Conservation (phyloP, 78 protist genomes). For the Dictyostelium brefeldianum region DNA sequence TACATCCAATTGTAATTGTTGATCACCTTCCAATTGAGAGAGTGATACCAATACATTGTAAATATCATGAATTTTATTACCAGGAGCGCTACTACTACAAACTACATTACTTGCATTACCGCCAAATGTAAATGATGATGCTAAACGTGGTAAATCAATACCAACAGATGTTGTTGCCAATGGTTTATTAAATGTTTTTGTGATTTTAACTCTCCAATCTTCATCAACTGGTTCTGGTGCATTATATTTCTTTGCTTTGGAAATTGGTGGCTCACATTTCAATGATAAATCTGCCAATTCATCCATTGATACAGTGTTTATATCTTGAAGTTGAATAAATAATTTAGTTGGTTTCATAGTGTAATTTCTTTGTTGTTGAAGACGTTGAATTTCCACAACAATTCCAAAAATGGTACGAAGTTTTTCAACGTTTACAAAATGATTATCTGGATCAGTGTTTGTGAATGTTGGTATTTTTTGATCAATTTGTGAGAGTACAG, state of each 20-base stretch:
- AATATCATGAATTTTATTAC: conserved; percentile 50
- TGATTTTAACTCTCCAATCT: conserved; percentile 61
- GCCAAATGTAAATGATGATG: conserved; percentile 23
- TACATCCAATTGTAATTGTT: neutral
- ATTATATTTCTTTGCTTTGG: conserved; percentile 36
- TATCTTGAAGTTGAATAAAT: conserved; percentile 66
- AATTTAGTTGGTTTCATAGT: conserved; percentile 53
- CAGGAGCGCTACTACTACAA: neutral
- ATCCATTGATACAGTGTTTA: conserved; percentile 34
- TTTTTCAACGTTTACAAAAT: conserved; percentile 53
- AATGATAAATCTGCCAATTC: conserved; percentile 66
- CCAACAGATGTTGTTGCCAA: conserved; percentile 48
- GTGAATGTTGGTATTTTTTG: conserved; percentile 47
- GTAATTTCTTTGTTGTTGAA: conserved; percentile 55
- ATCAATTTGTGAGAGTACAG: conserved; percentile 43
- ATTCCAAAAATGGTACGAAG: conserved; percentile 31
- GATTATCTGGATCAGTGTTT: neutral
- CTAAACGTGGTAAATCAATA: conserved; percentile 67
- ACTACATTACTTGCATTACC: neutral
- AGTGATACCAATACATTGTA: neutral
- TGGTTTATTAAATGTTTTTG: conserved; percentile 24
- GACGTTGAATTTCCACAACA: conserved; percentile 59
- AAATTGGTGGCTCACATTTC: conserved; percentile 42
- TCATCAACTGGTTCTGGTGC: conserved; percentile 22
- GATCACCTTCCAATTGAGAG: neutral